phyloP scores from a whole-genome alignment of 495 filamentous ascomycete species.

The Diplogelasinospora grovesii region DNA sequence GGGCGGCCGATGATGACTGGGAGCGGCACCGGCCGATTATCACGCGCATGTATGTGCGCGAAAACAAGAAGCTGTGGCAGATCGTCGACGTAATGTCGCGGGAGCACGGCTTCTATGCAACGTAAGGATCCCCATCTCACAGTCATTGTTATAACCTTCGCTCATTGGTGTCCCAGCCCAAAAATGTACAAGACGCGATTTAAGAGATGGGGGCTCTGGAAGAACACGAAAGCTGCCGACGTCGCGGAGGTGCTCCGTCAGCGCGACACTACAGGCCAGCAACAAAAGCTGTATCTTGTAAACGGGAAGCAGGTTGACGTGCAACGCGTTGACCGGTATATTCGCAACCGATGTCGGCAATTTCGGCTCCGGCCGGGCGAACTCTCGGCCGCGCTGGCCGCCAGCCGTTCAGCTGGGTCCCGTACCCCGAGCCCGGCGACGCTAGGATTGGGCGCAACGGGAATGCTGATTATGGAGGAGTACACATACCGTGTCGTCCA shows the following conservation, averaged over 20 bases:
- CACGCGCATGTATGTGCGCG: constrained; percentile 8
- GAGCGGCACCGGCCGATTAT: constrained; percentile 6
- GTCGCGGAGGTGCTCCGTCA: constrained; percentile 10
- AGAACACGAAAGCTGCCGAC: constrained; percentile 11
- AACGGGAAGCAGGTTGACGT: constrained; percentile 9
- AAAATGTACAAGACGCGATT: constrained; percentile 17
- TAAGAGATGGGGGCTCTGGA: constrained; percentile 11
- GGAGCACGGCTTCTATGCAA: constrained; percentile 11
- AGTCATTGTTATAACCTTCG: background rate
- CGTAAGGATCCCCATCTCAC: constrained; percentile 4
- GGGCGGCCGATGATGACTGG: constrained; percentile 11
- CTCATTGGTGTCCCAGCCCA: constrained; percentile 1
- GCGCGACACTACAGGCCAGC: background rate
- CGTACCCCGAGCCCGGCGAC: background rate
- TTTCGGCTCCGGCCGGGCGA: constrained; percentile 2
- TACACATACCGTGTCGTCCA: constrained; percentile 1
- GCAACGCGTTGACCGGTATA: constrained; percentile 6
- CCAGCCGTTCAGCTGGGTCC: background rate
- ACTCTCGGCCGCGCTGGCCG: background rate
- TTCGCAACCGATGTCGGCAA: constrained; percentile 7
- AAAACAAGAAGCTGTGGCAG: constrained; percentile 11
- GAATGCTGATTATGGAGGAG: background rate
- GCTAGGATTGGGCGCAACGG: background rate
- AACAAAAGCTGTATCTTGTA: constrained; percentile 4
- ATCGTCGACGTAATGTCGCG: constrained; percentile 9